Evolutionary conservation across 1,284 basidiomycete genomes (phyloP), one percentile per base, ranked within the genome.

Genomic region (Ustilago loliicola): DNA sequence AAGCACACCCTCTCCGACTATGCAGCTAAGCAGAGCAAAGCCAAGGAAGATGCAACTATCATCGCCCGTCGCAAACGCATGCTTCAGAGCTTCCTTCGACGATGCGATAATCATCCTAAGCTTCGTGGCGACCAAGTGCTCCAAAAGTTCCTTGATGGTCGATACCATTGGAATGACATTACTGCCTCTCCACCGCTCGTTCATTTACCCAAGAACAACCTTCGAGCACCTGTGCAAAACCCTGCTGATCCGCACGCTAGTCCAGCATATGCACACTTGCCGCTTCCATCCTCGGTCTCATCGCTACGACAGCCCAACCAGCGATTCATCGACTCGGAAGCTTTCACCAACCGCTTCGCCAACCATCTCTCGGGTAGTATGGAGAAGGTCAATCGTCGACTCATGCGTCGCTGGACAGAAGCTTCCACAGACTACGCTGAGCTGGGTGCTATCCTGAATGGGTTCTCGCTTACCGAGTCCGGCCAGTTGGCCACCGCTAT

Each of bases 1-100:
- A 99, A 99, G 88, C 96, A 99, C 88, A 93, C 93, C 2, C 89
- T 99, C 32, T 91, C 94, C 30, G 97, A 99, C 84, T 99, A 99
- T 88, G 97, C 97, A 0, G 93, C 96, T 72, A 98, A 98, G 88
- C 96, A 98, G 86, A 92, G 90, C 66, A 98, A 96, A 87, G 96
- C 96, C 13, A 98, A 97, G 86, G 96, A 99, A 85, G 97, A 99
- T 84, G 91, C 93, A 1, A 91, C 92, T 2, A 92, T 98, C 88
- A 98, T 99, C 85, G 91, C 94, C 0, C 90, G 93, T 66, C 90
- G 97, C 57, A 96, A 95, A 86, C 91, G 97, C 45, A 94, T 98
- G 91, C 89, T 99, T 27, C 94, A 96, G 86, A 95, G 94, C 17
- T 99, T 99, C 87, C 88, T 99, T 52, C 95, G 95, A 81, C 90